Evolutionary conservation across 805 yeast genomes (phyloP).

Genomic region (Hanseniaspora vineae): DNA sequence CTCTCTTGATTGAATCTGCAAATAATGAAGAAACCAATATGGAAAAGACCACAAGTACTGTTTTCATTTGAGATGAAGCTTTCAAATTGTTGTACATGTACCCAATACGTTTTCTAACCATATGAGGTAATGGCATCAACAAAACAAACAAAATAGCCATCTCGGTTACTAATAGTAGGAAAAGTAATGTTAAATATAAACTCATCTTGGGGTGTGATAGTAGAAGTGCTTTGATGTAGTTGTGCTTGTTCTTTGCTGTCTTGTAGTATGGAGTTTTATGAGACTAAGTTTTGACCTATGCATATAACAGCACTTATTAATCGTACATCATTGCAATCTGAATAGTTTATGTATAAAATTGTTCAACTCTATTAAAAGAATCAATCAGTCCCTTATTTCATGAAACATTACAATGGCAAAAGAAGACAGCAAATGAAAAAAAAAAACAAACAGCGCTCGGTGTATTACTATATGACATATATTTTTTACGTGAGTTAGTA

Average conservation of each 20-base stretch:
- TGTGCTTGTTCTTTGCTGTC: background rate
- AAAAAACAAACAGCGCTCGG: background rate
- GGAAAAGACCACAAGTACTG: slow-evolving; percentile 30
- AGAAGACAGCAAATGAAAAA: background rate
- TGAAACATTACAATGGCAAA: background rate
- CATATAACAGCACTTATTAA: no score
- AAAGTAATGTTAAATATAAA: slow-evolving; percentile 25
- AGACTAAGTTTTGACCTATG: no score
- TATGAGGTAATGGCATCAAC: slow-evolving; percentile 43
- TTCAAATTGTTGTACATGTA: slow-evolving; percentile 24
- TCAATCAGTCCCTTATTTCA: no score
- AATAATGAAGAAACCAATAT: slow-evolving; percentile 37
- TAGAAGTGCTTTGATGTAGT: no score
- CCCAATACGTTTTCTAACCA: slow-evolving; percentile 32
- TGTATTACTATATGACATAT: no score
- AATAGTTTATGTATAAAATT: no score
- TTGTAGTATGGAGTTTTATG: no score
- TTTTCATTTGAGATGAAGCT: slow-evolving; percentile 29
- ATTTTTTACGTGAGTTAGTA: no score
- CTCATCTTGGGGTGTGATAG: slow-evolving; percentile 16
- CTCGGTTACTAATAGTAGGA: slow-evolving; percentile 37
- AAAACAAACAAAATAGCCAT: slow-evolving; percentile 36
- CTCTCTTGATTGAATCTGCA: slow-evolving; percentile 39
- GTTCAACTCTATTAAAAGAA: background rate
- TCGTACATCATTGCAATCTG: no score